Evolutionary conservation across 371 early-diverging fungal genomes (phyloP), one percentile per base, ranked within the genome.

Genomic region (Apophysomyces sp.): DNA sequence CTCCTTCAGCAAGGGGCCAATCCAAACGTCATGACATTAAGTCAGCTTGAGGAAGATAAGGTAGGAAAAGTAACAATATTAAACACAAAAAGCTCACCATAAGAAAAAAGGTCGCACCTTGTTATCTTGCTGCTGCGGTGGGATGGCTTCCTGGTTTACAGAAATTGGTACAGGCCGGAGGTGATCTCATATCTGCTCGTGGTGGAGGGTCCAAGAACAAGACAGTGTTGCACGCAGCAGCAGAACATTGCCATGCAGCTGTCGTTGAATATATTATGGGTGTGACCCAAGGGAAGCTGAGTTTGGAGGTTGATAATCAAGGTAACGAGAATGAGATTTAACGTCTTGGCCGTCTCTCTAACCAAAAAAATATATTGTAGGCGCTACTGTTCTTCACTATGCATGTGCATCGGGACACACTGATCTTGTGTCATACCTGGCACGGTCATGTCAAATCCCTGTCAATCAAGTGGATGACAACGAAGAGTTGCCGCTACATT

Each of bases 91-190:
- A n/a, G n/a, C n/a, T n/a, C n/a, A n/a, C n/a, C n/a, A n/a, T n/a
- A 49, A 55, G 24, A 52, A 58, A n/a, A 30, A 39, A 65, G 61
- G 66, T 73, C 1, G 62, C 78, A n/a, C 78, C 81, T 5, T 67
- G 66, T 32, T 81, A 78, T 65, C 53, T 81, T 30, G 81, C 81
- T 11, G 76, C 81, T 29, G 69, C 69, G n/a, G 63, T 73, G 41
- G 76, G 78, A 58, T 81, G 78, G 78, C 66, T 76, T 49, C 66
- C 70, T 15, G 81, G 81, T 27, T 58, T 81, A 12, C 73, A 76
- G 29, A 64, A 62, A 30, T 60, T 81, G 4, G 71, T 76, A 1
- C 69, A 78, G 34, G 74, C 74, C 1, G 74, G 81, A 28, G 74
- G 71, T 12, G 76, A 78, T 63, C 57, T 81, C 2, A 53, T 66